Base-by-base conservation (phyloP, 31 red algal genomes). In the Endocladia muricata region DNA sequence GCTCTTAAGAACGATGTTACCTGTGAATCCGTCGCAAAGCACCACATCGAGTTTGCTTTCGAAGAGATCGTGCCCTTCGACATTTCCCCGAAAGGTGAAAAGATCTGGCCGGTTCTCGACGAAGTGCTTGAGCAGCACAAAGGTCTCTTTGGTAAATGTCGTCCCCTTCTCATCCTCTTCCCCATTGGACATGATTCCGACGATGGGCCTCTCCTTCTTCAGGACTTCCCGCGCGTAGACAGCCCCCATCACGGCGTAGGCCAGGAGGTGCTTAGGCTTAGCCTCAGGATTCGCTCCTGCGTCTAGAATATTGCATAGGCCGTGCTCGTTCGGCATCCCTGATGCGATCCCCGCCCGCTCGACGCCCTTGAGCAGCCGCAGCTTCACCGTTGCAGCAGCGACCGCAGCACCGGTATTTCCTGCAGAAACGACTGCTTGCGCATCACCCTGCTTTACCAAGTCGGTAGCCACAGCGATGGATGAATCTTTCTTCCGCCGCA, bases 31-130 rank as follows among this genome's bases (percentile, higher is more conserved):
- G 40, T 68, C 63, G 21, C 33, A 38, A 68, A 68, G 28, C 35
- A 37, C 28, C 21, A 68, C 63, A 68, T 68, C 63, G 25, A 68
- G 33, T 37, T 68, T 68, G 35, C 29, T 35, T 68, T 68, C 63
- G 40, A 36, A 68, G 25, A 68, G 28, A 37, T 68, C 63, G 25
- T 36, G 29, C 22, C 28, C 63, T 68, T 68, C 63, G 25, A 68
- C 40, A 68, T 68, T 68, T 26, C 63, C 63, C 23, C 25, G 28
- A 68, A 68, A 68, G 13, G 11, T 52, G n/a, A 52, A 52, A 15
- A n/a, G 47, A 35, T 30, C 28, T 38, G 25, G 25, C 22, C 35
- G 25, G 40, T 36, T 68, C 34, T 68, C 63, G 34, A 38, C 63
- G 25, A 68, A 21, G 25, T 68, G 63, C 25, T 68, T 68, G 35